phyloP scores from a whole-genome alignment of 2,329 filamentous ascomycete species.

The Tolypocladium album region DNA sequence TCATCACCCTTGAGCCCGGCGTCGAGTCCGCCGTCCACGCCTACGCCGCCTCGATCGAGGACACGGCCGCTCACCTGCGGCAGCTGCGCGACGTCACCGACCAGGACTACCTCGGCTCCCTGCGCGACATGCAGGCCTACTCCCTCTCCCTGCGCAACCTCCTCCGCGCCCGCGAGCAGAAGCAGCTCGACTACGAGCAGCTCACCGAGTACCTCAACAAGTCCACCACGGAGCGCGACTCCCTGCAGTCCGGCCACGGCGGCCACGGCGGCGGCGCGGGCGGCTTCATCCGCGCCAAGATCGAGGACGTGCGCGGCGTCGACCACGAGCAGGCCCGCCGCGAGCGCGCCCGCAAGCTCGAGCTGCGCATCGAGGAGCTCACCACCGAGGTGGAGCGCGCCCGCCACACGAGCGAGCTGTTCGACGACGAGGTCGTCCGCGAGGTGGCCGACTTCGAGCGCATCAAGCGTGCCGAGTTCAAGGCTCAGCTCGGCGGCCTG shows the following conservation, averaged over 20 bases:
- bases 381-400: constrained; percentile 82
- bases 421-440: constrained; percentile 90
- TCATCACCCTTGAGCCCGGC: constrained; percentile 79
- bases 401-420: constrained; percentile 78
- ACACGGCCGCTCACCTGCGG: constrained; percentile 68
- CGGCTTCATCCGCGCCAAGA: constrained; percentile 82
- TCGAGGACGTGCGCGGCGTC: constrained; percentile 92
- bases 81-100: constrained; percentile 85
- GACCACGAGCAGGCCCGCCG: constrained; percentile 88
- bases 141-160: constrained; percentile 77
- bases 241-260: constrained; percentile 52
- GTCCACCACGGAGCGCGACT: constrained; percentile 76
- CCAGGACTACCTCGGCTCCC: constrained; percentile 84
- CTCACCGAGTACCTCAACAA: constrained; percentile 93
- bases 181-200: constrained; percentile 95
- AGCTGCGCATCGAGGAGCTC: constrained; percentile 85
- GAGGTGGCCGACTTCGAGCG: constrained; percentile 92
- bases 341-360: constrained; percentile 79
- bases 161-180: constrained; percentile 88
- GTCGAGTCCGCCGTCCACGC: constrained; percentile 73
- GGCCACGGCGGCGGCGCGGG: constrained; percentile 56
- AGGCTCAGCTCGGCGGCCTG: constrained; percentile 70
- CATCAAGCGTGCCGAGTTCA: constrained; percentile 91
- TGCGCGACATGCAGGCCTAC: constrained; percentile 94
- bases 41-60: constrained; percentile 78